Percentiles rank a stretch among this genome's conserved stretches.
phyloP scores from a whole-genome alignment of 495 filamentous ascomycete genomes.

The Neurospora cerealis region DNA sequence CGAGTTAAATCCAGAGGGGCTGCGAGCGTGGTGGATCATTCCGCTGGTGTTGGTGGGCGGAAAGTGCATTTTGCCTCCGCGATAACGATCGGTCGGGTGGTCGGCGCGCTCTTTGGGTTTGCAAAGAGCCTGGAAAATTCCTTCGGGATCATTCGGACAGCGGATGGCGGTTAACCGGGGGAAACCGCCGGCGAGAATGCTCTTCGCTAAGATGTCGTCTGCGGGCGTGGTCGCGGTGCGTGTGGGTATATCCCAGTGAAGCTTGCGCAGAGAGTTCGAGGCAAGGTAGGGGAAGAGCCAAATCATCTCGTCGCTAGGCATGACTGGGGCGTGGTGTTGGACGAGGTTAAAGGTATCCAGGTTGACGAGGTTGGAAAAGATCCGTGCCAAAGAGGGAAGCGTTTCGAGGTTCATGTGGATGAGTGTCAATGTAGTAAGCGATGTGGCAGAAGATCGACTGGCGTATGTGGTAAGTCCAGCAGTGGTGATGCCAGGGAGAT shows the following conservation, averaged over 20 bases:
- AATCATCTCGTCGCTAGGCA: constrained; percentile 50
- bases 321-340: constrained; percentile 51
- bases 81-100: constrained; percentile 25
- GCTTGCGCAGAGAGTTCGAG: constrained; percentile 51
- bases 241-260: constrained; percentile 75
- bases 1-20: neutral
- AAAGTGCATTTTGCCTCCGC: constrained; percentile 18
- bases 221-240: constrained; percentile 37
- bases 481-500: constrained; percentile 68
- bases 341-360: constrained; percentile 61
- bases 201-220: constrained; percentile 61
- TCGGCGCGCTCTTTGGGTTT: constrained; percentile 38
- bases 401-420: constrained; percentile 58
- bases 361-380: constrained; percentile 55
- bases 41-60: neutral
- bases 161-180: constrained; percentile 58
- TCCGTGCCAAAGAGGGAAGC: constrained; percentile 59
- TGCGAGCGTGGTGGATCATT: neutral
- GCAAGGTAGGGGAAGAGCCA: constrained; percentile 60
- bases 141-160: constrained; percentile 65
- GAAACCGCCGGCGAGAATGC: constrained; percentile 61
- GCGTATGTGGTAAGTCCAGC: constrained; percentile 65
- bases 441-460: constrained; percentile 43
- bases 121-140: constrained; percentile 61
- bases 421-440: constrained; percentile 51